Base-by-base conservation (phyloP, 495 filamentous ascomycete genomes). In the Neurospora discreta region DNA sequence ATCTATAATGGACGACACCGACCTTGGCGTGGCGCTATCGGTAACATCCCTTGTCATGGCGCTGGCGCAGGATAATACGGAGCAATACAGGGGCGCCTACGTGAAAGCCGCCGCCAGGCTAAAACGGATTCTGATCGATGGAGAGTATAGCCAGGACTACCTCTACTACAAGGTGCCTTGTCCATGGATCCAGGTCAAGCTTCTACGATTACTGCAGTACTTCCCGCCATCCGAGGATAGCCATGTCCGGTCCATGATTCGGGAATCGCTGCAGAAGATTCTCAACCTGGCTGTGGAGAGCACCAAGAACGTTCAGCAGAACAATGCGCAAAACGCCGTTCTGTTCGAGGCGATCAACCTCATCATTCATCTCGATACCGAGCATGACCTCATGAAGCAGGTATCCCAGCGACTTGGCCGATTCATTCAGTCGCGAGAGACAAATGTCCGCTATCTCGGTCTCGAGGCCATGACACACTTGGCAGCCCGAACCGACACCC, bases 311-410 rank as follows among this genome's bases (percentile, higher is more conserved):
- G 96, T 98, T 18, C 96, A 99, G 82, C 95, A 99, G 79, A 99
- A 99, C 79, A 99, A 99, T 81, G 96, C 96, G 1, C 96, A 98
- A 77, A 98, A 99, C 76, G 96, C 96, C 1, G 93, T 99, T 36
- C 87, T 99, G 1, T 99, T 99, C 74, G 96, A 99, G 84, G 96
- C 94, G 68, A 98, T 99, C 81, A 98, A 98, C 78, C 90, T 99
- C 69, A 94, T 97, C 72, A 99, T 99, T 71, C 96, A 98, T 74
- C 89, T 99, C n/a, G 96, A 98, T 75, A 97, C 95, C 6, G 96
- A 99, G 77, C 93, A 94, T 74, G 90, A 89, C 26, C 84, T 99
- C 60, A 98, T 98, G 95, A 90, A 97, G 75, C 95, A 98, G 75
- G 97, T 98, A 68, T 98, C 95, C n/a, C 86, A 92, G 33, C 88